A percentile compares a stretch with the other conserved stretches of the same genome.
These are phyloP conservation scores for Diaporthe citrichinensis DNA, from an alignment of 2,329 filamentous ascomycete genomes.

Conservation along the genomic window DNA sequence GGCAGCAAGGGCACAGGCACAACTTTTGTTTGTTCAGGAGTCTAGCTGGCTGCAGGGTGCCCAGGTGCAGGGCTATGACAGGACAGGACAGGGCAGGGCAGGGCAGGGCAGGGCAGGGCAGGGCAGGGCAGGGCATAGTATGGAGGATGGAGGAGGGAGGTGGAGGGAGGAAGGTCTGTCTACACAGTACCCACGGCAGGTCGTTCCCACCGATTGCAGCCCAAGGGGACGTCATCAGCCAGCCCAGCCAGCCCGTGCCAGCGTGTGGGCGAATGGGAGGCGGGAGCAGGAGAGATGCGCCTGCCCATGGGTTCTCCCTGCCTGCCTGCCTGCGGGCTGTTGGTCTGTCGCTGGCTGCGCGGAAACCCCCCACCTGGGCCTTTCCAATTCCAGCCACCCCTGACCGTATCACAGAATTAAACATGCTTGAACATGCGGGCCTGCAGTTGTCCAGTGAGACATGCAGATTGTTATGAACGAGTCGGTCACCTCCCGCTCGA, in stretches of 20 bases:
- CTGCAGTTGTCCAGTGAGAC: slow-evolving; percentile 11
- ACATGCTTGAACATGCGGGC: slow-evolving; percentile 10
- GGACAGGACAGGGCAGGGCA: background rate
- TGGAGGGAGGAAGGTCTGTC: background rate
- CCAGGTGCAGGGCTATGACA: background rate
- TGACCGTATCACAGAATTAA: slow-evolving; percentile 28
- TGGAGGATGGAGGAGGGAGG: background rate
- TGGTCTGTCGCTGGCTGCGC: background rate
- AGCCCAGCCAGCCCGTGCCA: background rate
- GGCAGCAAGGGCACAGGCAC: slow-evolving; percentile 2
- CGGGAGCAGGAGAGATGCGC: background rate
- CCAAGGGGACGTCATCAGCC: slow-evolving; percentile 26
- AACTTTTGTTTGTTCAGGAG: slow-evolving; percentile 13
- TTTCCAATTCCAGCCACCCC: slow-evolving; percentile 22
- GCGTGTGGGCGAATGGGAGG: background rate
- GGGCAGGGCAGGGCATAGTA: background rate
- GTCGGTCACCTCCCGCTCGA: slow-evolving; percentile 10
- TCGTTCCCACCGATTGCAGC: slow-evolving; percentile 3
- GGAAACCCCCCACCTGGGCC: slow-evolving; percentile 1
- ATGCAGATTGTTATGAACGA: background rate
- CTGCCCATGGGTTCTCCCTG: slow-evolving; percentile 13
- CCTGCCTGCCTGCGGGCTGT: background rate
- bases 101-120: background rate
- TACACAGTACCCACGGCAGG: too few species aligned
- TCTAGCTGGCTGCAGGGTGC: slow-evolving; percentile 3